Evolutionary conservation across 2,329 filamentous ascomycete species (phyloP).

Genomic region (Fusarium virguliforme): DNA sequence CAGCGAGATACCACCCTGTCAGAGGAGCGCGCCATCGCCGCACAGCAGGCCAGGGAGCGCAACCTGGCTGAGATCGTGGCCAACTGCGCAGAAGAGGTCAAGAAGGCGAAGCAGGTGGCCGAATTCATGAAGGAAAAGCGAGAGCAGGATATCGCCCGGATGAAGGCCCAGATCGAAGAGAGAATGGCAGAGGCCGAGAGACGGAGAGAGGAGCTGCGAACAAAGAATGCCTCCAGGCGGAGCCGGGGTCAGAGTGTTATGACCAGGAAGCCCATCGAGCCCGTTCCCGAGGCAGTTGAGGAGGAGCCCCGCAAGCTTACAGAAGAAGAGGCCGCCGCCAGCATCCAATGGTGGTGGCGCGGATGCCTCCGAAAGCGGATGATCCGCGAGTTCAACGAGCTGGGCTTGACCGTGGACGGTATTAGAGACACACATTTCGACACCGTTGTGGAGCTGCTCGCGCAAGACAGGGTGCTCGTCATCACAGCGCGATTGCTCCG

Average conservation of each 20-base stretch:
- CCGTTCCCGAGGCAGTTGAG: slow-evolving; percentile 67
- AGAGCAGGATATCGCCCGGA: slow-evolving; percentile 79
- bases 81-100: slow-evolving; percentile 86
- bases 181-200: slow-evolving; percentile 83
- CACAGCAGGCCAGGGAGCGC: slow-evolving; percentile 83
- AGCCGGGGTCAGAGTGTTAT: slow-evolving; percentile 68
- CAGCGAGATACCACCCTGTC: slow-evolving; percentile 76
- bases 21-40: slow-evolving; percentile 83
- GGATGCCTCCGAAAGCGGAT: slow-evolving; percentile 70
- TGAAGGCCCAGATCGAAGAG: slow-evolving; percentile 84
- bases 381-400: slow-evolving; percentile 75
- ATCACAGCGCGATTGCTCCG: slow-evolving; percentile 78
- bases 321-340: slow-evolving; percentile 74
- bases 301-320: slow-evolving; percentile 64
- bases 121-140: slow-evolving; percentile 86
- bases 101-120: slow-evolving; percentile 85
- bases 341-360: slow-evolving; percentile 82
- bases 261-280: slow-evolving; percentile 66
- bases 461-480: slow-evolving; percentile 76
- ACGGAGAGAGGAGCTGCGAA: slow-evolving; percentile 76
- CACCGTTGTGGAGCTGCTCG: slow-evolving; percentile 78
- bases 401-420: slow-evolving; percentile 79
- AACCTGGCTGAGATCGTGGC: slow-evolving; percentile 87
- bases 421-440: slow-evolving; percentile 82
- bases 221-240: slow-evolving; percentile 68